phyloP scores from a whole-genome alignment of 495 filamentous ascomycete genomes.

The Penicillium parvum region DNA sequence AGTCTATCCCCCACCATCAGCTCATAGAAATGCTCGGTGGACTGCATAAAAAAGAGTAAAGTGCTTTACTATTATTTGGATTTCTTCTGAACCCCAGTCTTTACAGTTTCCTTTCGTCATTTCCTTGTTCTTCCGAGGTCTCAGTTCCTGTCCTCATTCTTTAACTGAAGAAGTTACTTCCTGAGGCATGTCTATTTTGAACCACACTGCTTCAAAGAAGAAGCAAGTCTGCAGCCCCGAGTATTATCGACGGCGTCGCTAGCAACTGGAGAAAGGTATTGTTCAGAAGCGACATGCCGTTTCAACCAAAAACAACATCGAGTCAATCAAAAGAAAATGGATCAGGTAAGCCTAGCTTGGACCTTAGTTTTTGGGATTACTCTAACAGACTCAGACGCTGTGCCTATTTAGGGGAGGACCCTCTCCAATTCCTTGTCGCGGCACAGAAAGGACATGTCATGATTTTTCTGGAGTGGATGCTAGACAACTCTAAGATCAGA shows the following conservation, averaged over 20 bases:
- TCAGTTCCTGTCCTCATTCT: neutral
- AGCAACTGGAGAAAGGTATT: constrained; percentile 10
- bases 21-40: neutral
- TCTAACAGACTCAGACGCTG: constrained; percentile 1
- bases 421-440: constrained; percentile 1
- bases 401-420: constrained; percentile 3
- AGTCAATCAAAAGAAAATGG: constrained; percentile 3
- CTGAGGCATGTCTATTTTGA: neutral
- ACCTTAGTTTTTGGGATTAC: neutral
- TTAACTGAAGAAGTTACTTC: neutral
- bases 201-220: neutral
- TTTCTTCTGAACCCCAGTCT: neutral
- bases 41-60: neutral
- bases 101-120: neutral
- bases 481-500: constrained; percentile 4
- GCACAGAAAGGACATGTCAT: constrained; percentile 6
- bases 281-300: constrained; percentile 6
- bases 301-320: constrained; percentile 14
- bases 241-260: constrained; percentile 8
- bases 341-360: neutral
- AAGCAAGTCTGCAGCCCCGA: neutral
- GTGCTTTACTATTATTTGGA: neutral
- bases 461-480: constrained; percentile 6
- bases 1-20: neutral
- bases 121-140: neutral